Conservation (phyloP, 1,139 yeast genomes). For the Ogataea hybrid region DNA sequence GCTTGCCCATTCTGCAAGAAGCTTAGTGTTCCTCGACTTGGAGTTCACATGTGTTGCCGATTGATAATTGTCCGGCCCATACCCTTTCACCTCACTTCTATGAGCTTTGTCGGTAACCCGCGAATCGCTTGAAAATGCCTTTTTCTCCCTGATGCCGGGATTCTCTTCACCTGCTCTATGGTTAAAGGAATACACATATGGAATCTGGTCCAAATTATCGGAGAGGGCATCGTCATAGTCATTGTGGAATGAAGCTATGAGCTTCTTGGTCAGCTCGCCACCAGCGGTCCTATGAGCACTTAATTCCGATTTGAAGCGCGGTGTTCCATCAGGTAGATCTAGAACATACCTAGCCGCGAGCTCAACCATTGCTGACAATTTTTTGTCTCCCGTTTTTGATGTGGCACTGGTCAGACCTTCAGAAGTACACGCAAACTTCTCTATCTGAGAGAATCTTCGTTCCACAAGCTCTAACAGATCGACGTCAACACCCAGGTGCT, state of each 20-base stretch:
- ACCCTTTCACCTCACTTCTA: slow-evolving; percentile 70
- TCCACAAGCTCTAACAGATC: slow-evolving; percentile 86
- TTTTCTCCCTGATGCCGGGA: slow-evolving; percentile 78
- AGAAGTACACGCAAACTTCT: slow-evolving; percentile 48
- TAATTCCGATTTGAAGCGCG: slow-evolving; percentile 16
- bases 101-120: slow-evolving; percentile 70
- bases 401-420: slow-evolving; percentile 47
- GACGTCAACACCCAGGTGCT: slow-evolving; percentile 91
- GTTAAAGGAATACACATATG: slow-evolving; percentile 68
- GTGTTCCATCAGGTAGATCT: slow-evolving; percentile 38
- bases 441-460: slow-evolving; percentile 62
- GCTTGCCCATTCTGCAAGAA: slow-evolving; percentile 54
- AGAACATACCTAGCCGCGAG: slow-evolving; percentile 68
- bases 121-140: slow-evolving; percentile 76
- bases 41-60: slow-evolving; percentile 42
- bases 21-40: slow-evolving; percentile 51
- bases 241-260: slow-evolving; percentile 53
- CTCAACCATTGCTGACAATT: slow-evolving; percentile 69
- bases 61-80: slow-evolving; percentile 57
- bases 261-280: slow-evolving; percentile 17
- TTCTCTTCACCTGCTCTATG: slow-evolving; percentile 88
- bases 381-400: slow-evolving; percentile 28
- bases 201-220: slow-evolving; percentile 25
- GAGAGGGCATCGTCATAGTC: slow-evolving; percentile 15
- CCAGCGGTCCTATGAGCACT: slow-evolving; percentile 13